Conservation (phyloP, 768 basidiomycete species). For the Sarcodon sp. region DNA sequence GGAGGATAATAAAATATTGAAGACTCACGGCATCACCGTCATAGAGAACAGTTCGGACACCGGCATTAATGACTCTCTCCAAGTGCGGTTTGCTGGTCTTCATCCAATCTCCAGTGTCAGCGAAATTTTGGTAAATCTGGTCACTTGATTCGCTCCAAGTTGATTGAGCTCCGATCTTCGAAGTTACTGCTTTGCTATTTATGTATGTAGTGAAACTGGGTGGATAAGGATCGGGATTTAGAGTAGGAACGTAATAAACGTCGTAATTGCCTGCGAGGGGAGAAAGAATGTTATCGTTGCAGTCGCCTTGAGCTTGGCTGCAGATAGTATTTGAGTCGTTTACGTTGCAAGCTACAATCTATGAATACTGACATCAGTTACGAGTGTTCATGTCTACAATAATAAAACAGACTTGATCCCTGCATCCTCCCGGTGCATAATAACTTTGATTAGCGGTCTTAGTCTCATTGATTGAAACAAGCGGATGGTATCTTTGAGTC, state of each 20-base stretch:
- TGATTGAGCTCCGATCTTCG: conserved; percentile 29
- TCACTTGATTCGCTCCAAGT: conserved; percentile 27
- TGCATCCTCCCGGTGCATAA: conserved; percentile 33
- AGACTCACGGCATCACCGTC: conserved; percentile 33
- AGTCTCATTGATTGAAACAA: conserved; percentile 32
- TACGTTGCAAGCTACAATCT: conserved; percentile 43
- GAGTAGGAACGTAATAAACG: conserved; percentile 35
- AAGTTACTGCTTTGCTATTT: conserved; percentile 11
- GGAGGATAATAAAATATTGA: too few relatives aligned
- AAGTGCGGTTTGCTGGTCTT: conserved; percentile 29
- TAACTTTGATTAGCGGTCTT: conserved; percentile 29
- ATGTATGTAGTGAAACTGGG: conserved; percentile 23
- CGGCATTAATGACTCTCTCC: conserved; percentile 45
- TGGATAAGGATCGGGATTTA: conserved; percentile 35
- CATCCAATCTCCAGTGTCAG: conserved; percentile 48
- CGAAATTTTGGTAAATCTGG: conserved; percentile 33
- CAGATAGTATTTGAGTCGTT: conserved; percentile 35
- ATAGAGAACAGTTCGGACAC: conserved; percentile 39
- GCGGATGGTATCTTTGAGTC: conserved; percentile 27
- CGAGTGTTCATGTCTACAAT: not conserved
- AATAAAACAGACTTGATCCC: conserved; percentile 23
- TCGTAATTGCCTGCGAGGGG: conserved; percentile 44
- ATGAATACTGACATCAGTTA: not conserved
- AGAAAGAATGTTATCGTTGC: conserved; percentile 41
- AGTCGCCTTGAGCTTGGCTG: conserved; percentile 41